Base-by-base conservation (phyloP, 2,329 filamentous ascomycete genomes). In the Simplicillium aogashimaense region DNA sequence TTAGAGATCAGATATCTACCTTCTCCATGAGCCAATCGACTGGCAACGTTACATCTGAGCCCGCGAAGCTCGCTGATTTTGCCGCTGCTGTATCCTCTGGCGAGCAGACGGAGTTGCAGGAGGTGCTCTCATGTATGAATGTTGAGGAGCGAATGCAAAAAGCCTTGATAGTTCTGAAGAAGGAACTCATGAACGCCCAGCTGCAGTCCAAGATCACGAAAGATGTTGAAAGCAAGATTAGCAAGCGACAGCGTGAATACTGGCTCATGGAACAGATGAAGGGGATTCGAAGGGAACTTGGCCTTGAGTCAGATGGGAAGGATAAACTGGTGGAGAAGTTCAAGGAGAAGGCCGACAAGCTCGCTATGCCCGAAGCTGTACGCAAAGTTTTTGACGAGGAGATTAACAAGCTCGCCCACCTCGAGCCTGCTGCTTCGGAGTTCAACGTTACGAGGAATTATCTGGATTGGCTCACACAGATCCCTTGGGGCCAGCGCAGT, bases 261-360 rank as follows among this genome's bases (percentile, higher is more conserved):
- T 97, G 88, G 86, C 69, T 98, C 36, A 94, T 95, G 87, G 92
- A 98, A 64, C 94, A 98, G 61, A 95, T 98, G 89, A 97, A 97
- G 69, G 92, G 89, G 18, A 98, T 98, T 55, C 83, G 87, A 43
- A 78, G 92, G 43, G 92, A 98, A 63, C 77, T 98, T 37, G 92
- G 94, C 16, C 86, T 98, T 39, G 94, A 98, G 59, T 94, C 87
- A 6, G 92, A 98, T 56, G 92, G 94, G 48, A 98, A 97, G 64
- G 92, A 98, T 56, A 97, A 97, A 66, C 72, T 98, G 11, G 86
- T 98, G 2, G 92, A 97, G 60, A 94, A 86, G 59, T 98, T 98
- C 70, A 92, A 87, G 64, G 89, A 95, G 55, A 95, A 95, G 70
- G 88, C 87, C 0, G 74, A 77, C 56, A 95, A 94, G 58, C 72